Evolutionary conservation across 352 stramenopile species (phyloP), one percentile per base, ranked within the genome.

Genomic region (Phytophthora colocasiae): DNA sequence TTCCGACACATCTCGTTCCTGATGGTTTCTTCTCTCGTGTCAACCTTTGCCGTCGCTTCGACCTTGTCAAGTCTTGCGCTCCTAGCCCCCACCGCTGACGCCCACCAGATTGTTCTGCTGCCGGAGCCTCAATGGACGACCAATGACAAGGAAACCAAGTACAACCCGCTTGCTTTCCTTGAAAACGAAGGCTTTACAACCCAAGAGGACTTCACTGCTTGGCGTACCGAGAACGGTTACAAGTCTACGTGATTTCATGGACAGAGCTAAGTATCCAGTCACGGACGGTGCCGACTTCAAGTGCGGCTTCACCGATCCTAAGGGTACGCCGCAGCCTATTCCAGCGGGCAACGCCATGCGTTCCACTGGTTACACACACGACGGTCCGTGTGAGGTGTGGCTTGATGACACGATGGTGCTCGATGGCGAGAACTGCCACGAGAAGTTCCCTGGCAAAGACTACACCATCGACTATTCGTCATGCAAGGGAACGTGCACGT

Each of bases 161-260:
- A 76, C 59, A 75, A 80, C 34, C 75, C 77, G 15, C 52, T 83
- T n/a, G 76, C 69, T 8, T 83, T 84, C 63, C 72, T 86, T 3
- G 79, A 84, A 43, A 72, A 75, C 47, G 57, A 85, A 17, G 69
- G 69, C 26, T 81, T 69, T 43, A 74, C 66, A 38, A 80, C 73
- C 24, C 70, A 69, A n/a, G 60, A 63, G 4, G 75, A 87, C 46
- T 80, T 84, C 36, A 68, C 63, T 6, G 26, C 34, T 1, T 86
- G 70, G 63, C 63, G 69, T 15, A 48, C 58, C 8, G 43, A 61
- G 17, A 83, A 83, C 36, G 53, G 53, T 49, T 77, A 71, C 67
- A 76, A 83, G 50, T 6, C 72, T 84, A 2, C 69, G 66, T 32
- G 69, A 66, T 19, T 84, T 84, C 63, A 78, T 84, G 72, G 75